Evolutionary conservation across 257 asterid species (phyloP).

Genomic region (Verbena officinalis): DNA sequence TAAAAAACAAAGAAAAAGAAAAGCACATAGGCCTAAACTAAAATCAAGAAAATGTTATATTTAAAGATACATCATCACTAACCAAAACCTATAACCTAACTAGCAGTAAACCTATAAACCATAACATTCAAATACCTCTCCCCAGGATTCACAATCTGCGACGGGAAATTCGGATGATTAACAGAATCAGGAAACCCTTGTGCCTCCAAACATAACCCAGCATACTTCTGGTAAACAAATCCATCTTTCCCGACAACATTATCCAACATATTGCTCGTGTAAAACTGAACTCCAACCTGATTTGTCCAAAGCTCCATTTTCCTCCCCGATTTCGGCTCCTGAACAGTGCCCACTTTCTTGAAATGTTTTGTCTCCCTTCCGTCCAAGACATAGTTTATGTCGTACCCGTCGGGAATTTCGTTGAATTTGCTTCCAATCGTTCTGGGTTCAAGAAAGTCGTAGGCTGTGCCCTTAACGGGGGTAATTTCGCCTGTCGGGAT

Average conservation of each 20-base stretch:
- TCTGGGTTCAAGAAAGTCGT: conserved; percentile 56
- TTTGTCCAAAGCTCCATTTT: conserved; percentile 85
- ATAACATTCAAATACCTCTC: conserved; percentile 57
- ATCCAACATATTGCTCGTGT: conserved; percentile 62
- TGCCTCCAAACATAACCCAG: conserved; percentile 73
- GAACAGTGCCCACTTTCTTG: conserved; percentile 50
- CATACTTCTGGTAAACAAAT: conserved; percentile 46
- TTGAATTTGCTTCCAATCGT: conserved; percentile 49
- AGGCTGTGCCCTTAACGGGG: conserved; percentile 56
- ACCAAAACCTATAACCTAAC: background rate
- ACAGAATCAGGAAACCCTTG: conserved; percentile 93
- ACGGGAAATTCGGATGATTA: conserved; percentile 75
- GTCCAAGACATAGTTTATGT: conserved; percentile 75
- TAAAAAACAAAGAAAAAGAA: background rate
- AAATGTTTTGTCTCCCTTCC: conserved; percentile 37
- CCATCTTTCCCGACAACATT: conserved; percentile 61
- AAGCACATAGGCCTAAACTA: too few relatives aligned
- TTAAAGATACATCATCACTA: background rate
- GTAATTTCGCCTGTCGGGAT: conserved; percentile 73
- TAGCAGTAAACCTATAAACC: conserved; percentile 73
- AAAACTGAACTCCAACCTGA: conserved; percentile 80
- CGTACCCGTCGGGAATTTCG: conserved; percentile 58
- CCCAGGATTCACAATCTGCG: conserved; percentile 72
- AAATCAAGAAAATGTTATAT: background rate
- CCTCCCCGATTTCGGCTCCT: conserved; percentile 57